A percentile compares a stretch with the other conserved stretches of the same genome.
Conservation (phyloP, 257 asterid species). For the Paulownia fortunei region DNA sequence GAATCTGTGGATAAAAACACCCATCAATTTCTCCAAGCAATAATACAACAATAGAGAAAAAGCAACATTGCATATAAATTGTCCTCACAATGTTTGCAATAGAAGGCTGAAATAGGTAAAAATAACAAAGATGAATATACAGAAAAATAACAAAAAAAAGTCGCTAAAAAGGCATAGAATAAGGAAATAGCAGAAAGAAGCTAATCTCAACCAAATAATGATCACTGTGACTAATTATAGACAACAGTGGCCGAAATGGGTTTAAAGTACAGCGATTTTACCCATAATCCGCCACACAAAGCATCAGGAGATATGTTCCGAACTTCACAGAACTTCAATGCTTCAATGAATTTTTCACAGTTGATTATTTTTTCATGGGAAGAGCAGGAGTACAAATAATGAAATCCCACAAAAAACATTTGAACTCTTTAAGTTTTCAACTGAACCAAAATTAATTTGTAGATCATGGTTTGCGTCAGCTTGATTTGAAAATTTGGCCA, state of each 20-base stretch:
- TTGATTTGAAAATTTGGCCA: background rate
- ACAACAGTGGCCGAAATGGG: background rate
- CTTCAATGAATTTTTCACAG: background rate
- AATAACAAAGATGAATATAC: background rate
- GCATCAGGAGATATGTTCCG: background rate
- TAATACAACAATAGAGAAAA: background rate
- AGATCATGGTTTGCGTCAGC: background rate
- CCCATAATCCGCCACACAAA: background rate
- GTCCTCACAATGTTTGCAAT: background rate
- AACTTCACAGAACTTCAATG: background rate
- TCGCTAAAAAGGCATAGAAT: background rate
- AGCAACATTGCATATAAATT: too few relatives aligned
- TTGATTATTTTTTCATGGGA: background rate
- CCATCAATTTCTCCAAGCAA: background rate
- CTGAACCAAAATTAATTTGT: background rate
- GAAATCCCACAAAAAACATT: background rate
- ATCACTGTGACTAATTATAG: background rate
- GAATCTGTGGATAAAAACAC: slow-evolving; percentile 51
- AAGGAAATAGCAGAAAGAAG: background rate
- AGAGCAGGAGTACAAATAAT: background rate
- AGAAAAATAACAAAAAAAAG: background rate
- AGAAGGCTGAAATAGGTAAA: background rate
- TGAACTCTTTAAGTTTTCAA: background rate
- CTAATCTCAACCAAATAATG: background rate
- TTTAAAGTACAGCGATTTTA: background rate